A percentile compares a stretch with the other conserved stretches of the same genome.
Conservation (phyloP, 805 yeast species). For the Saccharomycopsis fibuligera region DNA sequence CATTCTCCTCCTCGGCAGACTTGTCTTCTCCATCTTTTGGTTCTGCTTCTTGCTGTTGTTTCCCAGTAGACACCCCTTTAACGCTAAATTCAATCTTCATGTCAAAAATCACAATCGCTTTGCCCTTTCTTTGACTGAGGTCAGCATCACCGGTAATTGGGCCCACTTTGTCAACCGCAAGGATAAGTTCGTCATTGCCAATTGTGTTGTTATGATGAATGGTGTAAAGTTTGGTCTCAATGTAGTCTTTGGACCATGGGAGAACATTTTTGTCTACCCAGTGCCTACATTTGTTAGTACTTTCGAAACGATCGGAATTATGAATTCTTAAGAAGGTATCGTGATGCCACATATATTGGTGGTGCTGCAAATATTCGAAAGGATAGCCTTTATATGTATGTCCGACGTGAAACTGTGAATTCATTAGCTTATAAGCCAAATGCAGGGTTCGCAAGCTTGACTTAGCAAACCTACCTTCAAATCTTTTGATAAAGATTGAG, state of each 20-base stretch:
- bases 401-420: too few species aligned
- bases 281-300: conserved; percentile 39
- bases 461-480: too few species aligned
- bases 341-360: too few species aligned
- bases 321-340: too few species aligned
- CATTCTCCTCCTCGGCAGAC: conserved; percentile 29
- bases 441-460: too few species aligned
- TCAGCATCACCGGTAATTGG: conserved; percentile 67
- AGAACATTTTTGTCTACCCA: conserved; percentile 67
- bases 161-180: conserved; percentile 29
- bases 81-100: conserved; percentile 46
- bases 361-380: too few species aligned
- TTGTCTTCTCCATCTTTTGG: neutral
- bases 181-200: conserved; percentile 12
- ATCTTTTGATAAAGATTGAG: too few species aligned
- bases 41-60: neutral
- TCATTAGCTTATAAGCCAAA: too few species aligned
- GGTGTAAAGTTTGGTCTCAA: conserved; percentile 34
- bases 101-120: conserved; percentile 70
- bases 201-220: conserved; percentile 17
- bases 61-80: conserved; percentile 29
- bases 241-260: conserved; percentile 54
- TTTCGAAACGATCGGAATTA: too few species aligned
- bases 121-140: conserved; percentile 79
- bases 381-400: too few species aligned